phyloP scores from a whole-genome alignment of 2,329 filamentous ascomycete genomes.

The Pyrenochaeta sp. region DNA sequence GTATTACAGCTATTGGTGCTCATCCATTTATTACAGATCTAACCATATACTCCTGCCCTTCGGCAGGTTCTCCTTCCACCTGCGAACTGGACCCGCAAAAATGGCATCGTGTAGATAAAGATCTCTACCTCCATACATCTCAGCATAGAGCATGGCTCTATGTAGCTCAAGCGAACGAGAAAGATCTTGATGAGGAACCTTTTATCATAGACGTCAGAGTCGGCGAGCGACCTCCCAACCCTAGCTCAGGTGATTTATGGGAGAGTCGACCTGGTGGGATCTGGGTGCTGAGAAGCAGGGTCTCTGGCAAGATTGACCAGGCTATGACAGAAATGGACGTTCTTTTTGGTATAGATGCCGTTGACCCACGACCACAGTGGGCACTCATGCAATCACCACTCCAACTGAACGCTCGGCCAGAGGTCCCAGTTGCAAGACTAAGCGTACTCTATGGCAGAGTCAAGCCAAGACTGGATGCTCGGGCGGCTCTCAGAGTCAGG shows the following conservation, averaged over 20 bases:
- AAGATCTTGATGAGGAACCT: conserved; percentile 77
- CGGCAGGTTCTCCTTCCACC: conserved; percentile 26
- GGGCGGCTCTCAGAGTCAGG: conserved; percentile 70
- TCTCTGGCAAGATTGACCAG: conserved; percentile 72
- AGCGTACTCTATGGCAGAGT: conserved; percentile 76
- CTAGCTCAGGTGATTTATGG: conserved; percentile 69
- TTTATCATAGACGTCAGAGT: conserved; percentile 80
- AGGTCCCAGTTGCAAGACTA: conserved; percentile 67
- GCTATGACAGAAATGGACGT: conserved; percentile 83
- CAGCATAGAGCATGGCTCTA: conserved; percentile 20
- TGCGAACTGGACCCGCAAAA: conserved; percentile 31
- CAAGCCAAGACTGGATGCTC: conserved; percentile 68
- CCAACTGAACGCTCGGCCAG: conserved; percentile 50
- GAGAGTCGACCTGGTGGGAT: conserved; percentile 76
- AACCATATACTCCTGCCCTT: conserved; percentile 31
- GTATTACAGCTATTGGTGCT: not conserved
- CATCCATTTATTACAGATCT: conserved; percentile 41
- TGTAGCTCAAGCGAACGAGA: conserved; percentile 59
- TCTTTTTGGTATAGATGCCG: conserved; percentile 85
- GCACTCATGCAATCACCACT: conserved; percentile 63
- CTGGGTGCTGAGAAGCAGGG: conserved; percentile 70
- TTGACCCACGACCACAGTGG: conserved; percentile 87
- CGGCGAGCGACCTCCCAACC: conserved; percentile 72
- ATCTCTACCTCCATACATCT: conserved; percentile 20
- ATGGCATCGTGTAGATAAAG: conserved; percentile 27